A percentile compares a stretch with the other conserved stretches of the same genome.
Conservation (phyloP, 345 rosid species). For the Brassica incana region DNA sequence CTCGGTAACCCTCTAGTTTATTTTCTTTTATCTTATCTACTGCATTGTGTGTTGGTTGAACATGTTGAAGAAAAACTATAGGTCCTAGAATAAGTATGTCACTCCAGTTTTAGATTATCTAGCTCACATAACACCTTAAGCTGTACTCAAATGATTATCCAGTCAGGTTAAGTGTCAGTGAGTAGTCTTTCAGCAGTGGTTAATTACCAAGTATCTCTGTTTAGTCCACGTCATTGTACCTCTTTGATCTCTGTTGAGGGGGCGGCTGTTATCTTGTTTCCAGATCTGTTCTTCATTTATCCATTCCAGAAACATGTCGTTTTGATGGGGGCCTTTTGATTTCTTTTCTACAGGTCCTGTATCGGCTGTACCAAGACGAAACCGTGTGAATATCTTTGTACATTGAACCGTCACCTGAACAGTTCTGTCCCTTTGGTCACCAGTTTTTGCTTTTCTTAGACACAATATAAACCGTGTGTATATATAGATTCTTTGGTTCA, state of each 20-base stretch:
- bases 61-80: too few relatives aligned
- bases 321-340: conserved; percentile 64
- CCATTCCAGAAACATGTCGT: conserved; percentile 49
- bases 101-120: too few relatives aligned
- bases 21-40: conserved; percentile 8
- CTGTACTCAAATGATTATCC: too few relatives aligned
- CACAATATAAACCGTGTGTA: not conserved
- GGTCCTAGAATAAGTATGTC: too few relatives aligned
- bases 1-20: conserved; percentile 29
- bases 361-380: conserved; percentile 63
- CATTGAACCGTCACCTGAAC: conserved; percentile 51
- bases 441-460: conserved; percentile 10
- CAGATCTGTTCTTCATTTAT: conserved; percentile 19
- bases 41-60: conserved; percentile 18
- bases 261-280: conserved; percentile 6
- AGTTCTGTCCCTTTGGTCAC: conserved; percentile 45
- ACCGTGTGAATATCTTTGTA: conserved; percentile 60
- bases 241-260: too few relatives aligned
- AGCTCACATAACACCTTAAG: too few relatives aligned
- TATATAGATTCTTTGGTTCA: conserved; percentile 25
- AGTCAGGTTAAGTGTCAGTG: not conserved
- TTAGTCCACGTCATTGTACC: too few relatives aligned
- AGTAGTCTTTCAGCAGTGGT: not conserved
- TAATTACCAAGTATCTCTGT: not conserved
- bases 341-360: conserved; percentile 60